These are phyloP conservation scores for Mrakiaceae sp. DNA, from an alignment of 1,284 basidiomycete genomes.

Conservation along the genomic window DNA sequence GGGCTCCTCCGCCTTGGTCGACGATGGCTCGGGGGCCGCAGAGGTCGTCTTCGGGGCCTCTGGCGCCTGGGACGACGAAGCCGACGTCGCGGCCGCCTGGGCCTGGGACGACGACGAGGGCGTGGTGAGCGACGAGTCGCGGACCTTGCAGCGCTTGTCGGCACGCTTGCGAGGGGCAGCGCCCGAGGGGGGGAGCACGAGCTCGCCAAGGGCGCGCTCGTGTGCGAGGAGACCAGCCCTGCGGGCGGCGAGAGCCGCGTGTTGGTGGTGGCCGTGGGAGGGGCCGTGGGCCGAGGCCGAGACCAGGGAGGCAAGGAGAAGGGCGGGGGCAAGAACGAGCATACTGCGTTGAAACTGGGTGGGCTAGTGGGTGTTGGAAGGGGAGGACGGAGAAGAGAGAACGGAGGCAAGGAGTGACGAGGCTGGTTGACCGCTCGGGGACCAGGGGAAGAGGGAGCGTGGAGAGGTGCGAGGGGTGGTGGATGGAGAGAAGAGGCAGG, in stretches of 20 bases:
- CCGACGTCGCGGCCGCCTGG: not conserved
- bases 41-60: not conserved
- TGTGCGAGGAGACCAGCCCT: not conserved
- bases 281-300: conserved; percentile 7
- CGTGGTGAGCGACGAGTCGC: not conserved
- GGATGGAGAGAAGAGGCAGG: no score
- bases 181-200: not conserved
- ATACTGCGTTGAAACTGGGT: not conserved
- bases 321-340: not conserved
- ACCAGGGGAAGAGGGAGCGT: no score
- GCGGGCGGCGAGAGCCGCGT: not conserved
- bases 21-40: not conserved
- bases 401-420: no score
- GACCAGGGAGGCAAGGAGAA: conserved; percentile 10
- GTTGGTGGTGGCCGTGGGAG: not conserved
- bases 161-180: not conserved
- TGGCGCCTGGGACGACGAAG: not conserved
- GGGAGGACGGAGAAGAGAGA: no score
- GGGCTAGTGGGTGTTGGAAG: no score
- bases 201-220: not conserved
- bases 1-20: not conserved
- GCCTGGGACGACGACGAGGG: not conserved
- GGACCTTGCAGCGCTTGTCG: conserved; percentile 9
- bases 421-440: no score
- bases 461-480: no score